These are phyloP conservation scores for Vitis riparia DNA, from an alignment of 164 flowering plant genomes.

Conservation along the genomic window DNA sequence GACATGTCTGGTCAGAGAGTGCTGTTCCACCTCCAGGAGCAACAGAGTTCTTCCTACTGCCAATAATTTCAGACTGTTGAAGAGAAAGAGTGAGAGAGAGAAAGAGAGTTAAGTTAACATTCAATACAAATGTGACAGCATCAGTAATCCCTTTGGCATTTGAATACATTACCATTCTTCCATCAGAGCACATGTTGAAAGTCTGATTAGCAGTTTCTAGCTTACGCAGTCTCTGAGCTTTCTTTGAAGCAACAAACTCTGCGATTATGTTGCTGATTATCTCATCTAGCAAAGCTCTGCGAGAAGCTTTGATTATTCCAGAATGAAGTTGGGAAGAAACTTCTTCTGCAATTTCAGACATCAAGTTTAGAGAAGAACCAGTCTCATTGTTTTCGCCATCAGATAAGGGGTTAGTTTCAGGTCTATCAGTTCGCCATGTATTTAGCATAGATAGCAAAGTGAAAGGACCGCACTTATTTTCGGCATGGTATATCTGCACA, in stretches of 20 bases:
- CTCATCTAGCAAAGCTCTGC: constrained; percentile 78
- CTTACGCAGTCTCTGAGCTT: constrained; percentile 41
- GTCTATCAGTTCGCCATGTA: constrained; percentile 38
- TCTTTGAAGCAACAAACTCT: constrained; percentile 55
- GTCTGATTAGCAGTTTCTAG: constrained; percentile 31
- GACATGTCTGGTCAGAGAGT: constrained; percentile 8
- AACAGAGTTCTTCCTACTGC: constrained; percentile 12
- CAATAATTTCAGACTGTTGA: constrained; percentile 27
- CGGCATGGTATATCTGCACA: constrained; percentile 67
- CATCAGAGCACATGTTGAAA: constrained; percentile 24
- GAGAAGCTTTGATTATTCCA: constrained; percentile 83
- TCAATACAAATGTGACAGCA: background rate
- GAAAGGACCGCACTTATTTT: constrained; percentile 47
- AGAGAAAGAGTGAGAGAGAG: constrained; percentile 1
- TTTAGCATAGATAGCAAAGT: constrained; percentile 47
- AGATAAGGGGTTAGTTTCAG: constrained; percentile 14
- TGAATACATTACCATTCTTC: constrained; percentile 26
- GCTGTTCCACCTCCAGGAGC: constrained; percentile 18
- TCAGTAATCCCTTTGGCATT: background rate
- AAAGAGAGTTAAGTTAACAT: too few relatives aligned
- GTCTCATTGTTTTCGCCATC: constrained; percentile 20
- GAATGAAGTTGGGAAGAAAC: constrained; percentile 71
- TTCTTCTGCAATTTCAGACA: constrained; percentile 62
- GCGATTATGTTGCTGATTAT: constrained; percentile 62
- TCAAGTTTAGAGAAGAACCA: constrained; percentile 27